phyloP scores from a whole-genome alignment of 2,329 filamentous ascomycete genomes.

The Epichloe sp. region DNA sequence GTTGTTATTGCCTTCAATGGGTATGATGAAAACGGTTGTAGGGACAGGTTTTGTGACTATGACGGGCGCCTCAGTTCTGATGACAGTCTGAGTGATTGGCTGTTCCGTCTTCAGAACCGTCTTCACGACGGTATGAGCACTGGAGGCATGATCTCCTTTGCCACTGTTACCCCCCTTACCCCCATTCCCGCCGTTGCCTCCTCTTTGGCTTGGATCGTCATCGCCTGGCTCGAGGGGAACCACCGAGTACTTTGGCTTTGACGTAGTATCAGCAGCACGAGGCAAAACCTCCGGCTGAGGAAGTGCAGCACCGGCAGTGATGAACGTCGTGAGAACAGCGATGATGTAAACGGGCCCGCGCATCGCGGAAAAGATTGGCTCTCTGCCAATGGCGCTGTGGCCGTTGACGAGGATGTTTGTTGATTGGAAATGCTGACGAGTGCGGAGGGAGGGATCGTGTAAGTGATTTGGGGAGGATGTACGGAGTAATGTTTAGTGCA shows the following conservation, averaged over 20 bases:
- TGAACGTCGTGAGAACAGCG: conserved; percentile 17
- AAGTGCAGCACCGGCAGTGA: conserved; percentile 15
- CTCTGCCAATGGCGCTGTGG: background rate
- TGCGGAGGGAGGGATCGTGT: background rate
- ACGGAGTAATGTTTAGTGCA: background rate
- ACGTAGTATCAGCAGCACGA: conserved; percentile 10
- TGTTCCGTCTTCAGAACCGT: conserved; percentile 17
- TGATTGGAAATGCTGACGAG: background rate
- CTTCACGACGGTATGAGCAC: conserved; percentile 14
- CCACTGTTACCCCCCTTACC: conserved; percentile 5
- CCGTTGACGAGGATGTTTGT: background rate
- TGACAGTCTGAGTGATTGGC: conserved; percentile 13
- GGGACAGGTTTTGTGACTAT: conserved; percentile 8
- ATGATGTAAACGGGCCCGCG: conserved; percentile 16
- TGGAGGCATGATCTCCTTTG: conserved; percentile 2
- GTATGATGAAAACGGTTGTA: conserved; percentile 16
- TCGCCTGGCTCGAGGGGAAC: conserved; percentile 24
- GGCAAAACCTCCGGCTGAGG: conserved; percentile 14
- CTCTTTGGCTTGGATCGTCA: conserved; percentile 9
- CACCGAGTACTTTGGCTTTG: conserved; percentile 24
- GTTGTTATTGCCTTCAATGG: conserved; percentile 10
- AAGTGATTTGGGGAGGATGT: background rate
- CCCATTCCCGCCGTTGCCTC: conserved; percentile 1
- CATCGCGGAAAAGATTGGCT: conserved; percentile 15
- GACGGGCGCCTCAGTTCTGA: conserved; percentile 10